phyloP scores from a whole-genome alignment of 2,329 filamentous ascomycete species.

The Hymenoscyphus repandus region DNA sequence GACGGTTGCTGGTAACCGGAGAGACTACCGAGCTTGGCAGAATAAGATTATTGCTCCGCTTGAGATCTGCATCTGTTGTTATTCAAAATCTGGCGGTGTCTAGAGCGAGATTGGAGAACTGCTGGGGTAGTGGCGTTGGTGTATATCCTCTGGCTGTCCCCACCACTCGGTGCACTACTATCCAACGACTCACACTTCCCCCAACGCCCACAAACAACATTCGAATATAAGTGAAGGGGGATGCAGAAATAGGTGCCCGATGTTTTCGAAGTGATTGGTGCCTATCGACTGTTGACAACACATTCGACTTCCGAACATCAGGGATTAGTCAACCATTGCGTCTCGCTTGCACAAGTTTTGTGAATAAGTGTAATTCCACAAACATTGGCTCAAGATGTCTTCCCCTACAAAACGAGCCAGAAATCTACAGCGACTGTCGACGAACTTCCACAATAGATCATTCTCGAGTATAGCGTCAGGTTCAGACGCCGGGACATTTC shows the following conservation, averaged over 20 bases:
- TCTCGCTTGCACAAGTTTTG: neutral
- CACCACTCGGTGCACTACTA: neutral
- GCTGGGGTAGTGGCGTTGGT: neutral
- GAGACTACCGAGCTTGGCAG: constrained; percentile 41
- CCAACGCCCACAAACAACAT: constrained; percentile 1
- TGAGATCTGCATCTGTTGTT: constrained; percentile 1
- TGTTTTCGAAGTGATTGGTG: neutral
- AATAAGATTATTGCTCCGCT: neutral
- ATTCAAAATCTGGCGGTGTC: neutral
- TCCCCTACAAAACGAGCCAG: constrained; percentile 11
- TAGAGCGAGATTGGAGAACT: neutral
- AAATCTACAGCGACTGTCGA: constrained; percentile 17
- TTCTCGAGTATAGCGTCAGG: constrained; percentile 24
- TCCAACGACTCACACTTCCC: neutral
- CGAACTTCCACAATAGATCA: constrained; percentile 22
- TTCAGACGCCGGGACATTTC: constrained; percentile 27
- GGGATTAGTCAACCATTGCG: neutral
- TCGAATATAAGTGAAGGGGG: neutral
- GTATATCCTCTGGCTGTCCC: neutral
- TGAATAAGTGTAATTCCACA: neutral
- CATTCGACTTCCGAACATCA: neutral
- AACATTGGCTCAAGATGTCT: constrained; percentile 13
- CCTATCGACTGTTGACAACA: neutral
- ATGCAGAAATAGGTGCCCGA: neutral
- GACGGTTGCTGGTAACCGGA: constrained; percentile 30